Evolutionary conservation across 768 basidiomycete species (phyloP).

Genomic region (Mycena epipterygia): DNA sequence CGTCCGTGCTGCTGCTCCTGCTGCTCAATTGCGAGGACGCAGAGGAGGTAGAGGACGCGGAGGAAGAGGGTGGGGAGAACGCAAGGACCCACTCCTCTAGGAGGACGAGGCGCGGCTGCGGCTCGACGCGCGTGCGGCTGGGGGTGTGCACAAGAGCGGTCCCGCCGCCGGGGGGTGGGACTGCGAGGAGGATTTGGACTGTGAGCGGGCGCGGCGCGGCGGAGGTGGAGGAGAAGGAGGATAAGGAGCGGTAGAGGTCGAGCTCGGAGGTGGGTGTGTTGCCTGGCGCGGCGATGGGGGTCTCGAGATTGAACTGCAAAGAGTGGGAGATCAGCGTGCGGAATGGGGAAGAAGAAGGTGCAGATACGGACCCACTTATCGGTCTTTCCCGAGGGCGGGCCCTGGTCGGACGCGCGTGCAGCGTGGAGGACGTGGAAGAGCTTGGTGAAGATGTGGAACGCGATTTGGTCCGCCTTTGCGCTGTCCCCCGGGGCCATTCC

Average conservation of each 20-base stretch:
- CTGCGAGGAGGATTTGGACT: conserved; percentile 76
- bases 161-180: conserved; percentile 78
- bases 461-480: conserved; percentile 88
- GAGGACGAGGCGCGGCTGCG: conserved; percentile 76
- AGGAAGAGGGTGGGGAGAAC: conserved; percentile 51
- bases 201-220: conserved; percentile 50
- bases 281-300: conserved; percentile 70
- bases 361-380: conserved; percentile 84
- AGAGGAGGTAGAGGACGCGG: conserved; percentile 34
- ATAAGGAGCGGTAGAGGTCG: conserved; percentile 73
- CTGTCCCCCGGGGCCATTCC: conserved; percentile 42
- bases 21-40: background rate
- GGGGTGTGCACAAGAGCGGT: conserved; percentile 81
- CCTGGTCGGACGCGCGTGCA: conserved; percentile 64
- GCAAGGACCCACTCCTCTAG: conserved; percentile 79
- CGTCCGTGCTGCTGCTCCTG: conserved; percentile 11
- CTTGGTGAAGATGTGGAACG: conserved; percentile 87
- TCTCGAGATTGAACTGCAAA: conserved; percentile 84
- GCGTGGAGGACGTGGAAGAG: conserved; percentile 81
- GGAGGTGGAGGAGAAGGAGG: conserved; percentile 48
- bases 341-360: background rate
- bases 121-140: conserved; percentile 75
- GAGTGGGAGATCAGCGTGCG: background rate
- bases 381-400: conserved; percentile 51
- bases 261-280: conserved; percentile 72